A percentile compares a stretch with the other conserved stretches of the same genome.
These are phyloP conservation scores for Wickerhamomyces bisporus DNA, from an alignment of 805 yeast species.

Conservation along the genomic window DNA sequence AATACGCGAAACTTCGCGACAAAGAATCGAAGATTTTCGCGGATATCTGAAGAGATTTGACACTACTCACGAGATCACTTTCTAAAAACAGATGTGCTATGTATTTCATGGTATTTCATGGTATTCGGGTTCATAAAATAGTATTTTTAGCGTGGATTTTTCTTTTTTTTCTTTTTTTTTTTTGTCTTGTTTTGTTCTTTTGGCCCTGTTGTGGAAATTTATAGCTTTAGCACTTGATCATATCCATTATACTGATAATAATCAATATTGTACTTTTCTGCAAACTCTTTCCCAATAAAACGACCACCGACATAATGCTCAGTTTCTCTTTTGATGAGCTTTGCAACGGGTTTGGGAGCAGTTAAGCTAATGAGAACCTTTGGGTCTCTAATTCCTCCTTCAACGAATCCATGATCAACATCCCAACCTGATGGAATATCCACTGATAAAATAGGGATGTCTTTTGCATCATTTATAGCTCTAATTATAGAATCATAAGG, in stretches of 20 bases:
- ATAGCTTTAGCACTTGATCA: constrained; percentile 47
- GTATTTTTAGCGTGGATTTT: neutral
- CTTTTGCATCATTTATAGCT: constrained; percentile 30
- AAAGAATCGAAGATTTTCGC: too few species aligned
- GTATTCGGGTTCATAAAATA: too few species aligned
- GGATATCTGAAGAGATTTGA: too few species aligned
- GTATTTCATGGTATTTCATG: too few species aligned
- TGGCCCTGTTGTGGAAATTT: too few species aligned
- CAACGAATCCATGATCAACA: constrained; percentile 77
- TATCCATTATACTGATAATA: constrained; percentile 54
- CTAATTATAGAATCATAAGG: constrained; percentile 57
- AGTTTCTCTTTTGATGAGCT: constrained; percentile 35
- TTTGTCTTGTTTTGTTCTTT: neutral
- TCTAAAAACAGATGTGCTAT: too few species aligned
- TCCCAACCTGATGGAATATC: constrained; percentile 98
- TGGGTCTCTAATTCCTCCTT: constrained; percentile 46
- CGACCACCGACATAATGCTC: constrained; percentile 88
- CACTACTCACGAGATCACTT: too few species aligned
- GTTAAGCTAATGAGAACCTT: constrained; percentile 74
- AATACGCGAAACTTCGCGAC: too few species aligned
- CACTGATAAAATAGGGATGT: constrained; percentile 65
- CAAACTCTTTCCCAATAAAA: constrained; percentile 64
- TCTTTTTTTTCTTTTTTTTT: constrained; percentile 1
- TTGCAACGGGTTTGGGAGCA: constrained; percentile 89
- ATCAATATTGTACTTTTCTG: constrained; percentile 66